phyloP scores from a whole-genome alignment of 169 alveolate species.

The Besnoitia besnoiti region DNA sequence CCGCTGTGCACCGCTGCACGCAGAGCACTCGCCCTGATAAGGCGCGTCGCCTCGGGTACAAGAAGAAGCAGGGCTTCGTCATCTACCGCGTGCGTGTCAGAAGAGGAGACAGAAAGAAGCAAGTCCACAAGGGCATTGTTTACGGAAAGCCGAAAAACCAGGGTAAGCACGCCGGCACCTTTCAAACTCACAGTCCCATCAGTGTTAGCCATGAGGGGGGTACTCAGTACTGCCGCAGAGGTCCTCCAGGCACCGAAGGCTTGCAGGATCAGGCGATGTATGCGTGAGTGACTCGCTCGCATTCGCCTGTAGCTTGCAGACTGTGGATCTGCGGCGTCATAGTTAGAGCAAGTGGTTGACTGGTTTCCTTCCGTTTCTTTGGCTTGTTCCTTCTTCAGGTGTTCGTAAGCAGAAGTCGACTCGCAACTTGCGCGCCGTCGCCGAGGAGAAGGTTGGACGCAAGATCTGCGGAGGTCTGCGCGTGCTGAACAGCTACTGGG shows the following conservation, averaged over 20 bases:
- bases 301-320: too few species aligned
- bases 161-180: constrained; percentile 82
- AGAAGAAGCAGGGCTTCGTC: constrained; percentile 99
- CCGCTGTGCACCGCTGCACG: constrained; percentile 96
- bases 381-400: constrained; percentile 69
- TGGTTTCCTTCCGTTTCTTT: not conserved
- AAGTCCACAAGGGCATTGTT: constrained; percentile 98
- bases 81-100: constrained; percentile 98
- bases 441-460: constrained; percentile 99
- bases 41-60: constrained; percentile 90
- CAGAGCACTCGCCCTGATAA: constrained; percentile 97
- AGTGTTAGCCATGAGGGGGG: too few species aligned
- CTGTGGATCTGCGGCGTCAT: too few species aligned
- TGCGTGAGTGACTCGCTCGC: too few species aligned
- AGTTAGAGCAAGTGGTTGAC: too few species aligned
- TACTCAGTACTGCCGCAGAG: too few species aligned
- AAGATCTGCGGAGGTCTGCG: constrained; percentile 94
- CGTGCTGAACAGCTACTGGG: constrained; percentile 99
- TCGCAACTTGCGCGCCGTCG: constrained; percentile 95
- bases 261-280: too few species aligned
- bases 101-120: constrained; percentile 99
- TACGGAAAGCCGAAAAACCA: constrained; percentile 99
- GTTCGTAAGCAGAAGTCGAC: constrained; percentile 95
- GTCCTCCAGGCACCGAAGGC: too few species aligned
- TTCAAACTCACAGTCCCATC: too few species aligned